Evolutionary conservation across 352 stramenopile species (phyloP).

Genomic region (Globisporangium solare): DNA sequence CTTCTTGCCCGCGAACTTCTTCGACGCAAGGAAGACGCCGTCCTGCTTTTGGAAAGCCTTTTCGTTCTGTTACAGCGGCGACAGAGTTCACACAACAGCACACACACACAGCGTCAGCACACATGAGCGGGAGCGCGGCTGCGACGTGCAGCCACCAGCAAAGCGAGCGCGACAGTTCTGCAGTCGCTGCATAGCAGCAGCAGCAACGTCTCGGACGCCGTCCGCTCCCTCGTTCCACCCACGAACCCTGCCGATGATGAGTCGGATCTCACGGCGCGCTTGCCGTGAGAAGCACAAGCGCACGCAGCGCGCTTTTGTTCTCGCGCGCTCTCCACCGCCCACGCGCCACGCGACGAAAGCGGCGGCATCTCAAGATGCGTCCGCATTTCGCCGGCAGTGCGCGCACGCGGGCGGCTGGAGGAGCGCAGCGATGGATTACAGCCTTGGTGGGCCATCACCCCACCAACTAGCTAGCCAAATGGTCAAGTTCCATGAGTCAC

Average conservation of each 20-base stretch:
- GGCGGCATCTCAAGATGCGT: background rate
- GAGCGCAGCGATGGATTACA: constrained; percentile 51
- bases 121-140: constrained; percentile 2
- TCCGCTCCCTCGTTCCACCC: constrained; percentile 5
- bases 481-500: constrained; percentile 5
- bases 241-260: constrained; percentile 37
- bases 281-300: constrained; percentile 4
- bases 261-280: constrained; percentile 16
- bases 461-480: constrained; percentile 47
- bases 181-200: background rate
- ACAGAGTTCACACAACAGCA: constrained; percentile 4
- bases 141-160: background rate
- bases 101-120: constrained; percentile 9
- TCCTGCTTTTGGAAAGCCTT: constrained; percentile 99
- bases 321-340: constrained; percentile 15
- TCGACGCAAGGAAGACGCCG: constrained; percentile 97
- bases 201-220: background rate
- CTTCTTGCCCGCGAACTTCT: constrained; percentile 93
- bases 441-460: constrained; percentile 78
- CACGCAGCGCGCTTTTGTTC: constrained; percentile 11
- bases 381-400: background rate
- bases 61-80: constrained; percentile 84
- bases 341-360: constrained; percentile 1
- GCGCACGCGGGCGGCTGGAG: background rate
- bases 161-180: background rate